Conservation (phyloP, 495 filamentous ascomycete species). For the Rostrohypoxylon terebratum region DNA sequence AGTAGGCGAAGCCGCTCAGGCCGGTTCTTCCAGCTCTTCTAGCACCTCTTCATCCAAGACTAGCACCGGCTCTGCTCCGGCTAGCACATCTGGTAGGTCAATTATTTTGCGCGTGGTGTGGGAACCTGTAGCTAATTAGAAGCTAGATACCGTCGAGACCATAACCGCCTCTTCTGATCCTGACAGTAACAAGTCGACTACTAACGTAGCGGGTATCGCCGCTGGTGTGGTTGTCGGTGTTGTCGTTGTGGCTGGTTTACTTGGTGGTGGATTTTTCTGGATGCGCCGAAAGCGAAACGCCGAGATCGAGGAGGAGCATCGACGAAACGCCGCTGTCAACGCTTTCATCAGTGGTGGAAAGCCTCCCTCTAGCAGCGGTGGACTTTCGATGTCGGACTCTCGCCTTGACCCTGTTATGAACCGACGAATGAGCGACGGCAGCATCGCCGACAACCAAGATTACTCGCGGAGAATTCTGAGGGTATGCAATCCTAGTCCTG, state of each 20-base stretch:
- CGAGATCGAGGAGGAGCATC: conserved; percentile 82
- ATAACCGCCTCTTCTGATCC: conserved; percentile 55
- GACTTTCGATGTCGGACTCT: conserved; percentile 77
- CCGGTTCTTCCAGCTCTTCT: conserved; percentile 42
- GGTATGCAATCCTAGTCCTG: conserved; percentile 62
- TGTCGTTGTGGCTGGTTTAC: conserved; percentile 72
- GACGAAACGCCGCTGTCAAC: conserved; percentile 76
- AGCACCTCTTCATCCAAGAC: conserved; percentile 32
- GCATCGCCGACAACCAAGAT: conserved; percentile 97
- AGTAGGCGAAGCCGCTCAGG: conserved; percentile 41
- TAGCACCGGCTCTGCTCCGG: conserved; percentile 19
- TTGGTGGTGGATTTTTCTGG: conserved; percentile 78
- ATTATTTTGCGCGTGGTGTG: background rate
- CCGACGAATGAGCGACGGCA: conserved; percentile 91
- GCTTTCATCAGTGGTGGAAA: conserved; percentile 73
- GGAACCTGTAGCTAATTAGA: conserved; percentile 9
- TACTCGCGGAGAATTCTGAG: conserved; percentile 96
- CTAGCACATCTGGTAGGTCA: conserved; percentile 37
- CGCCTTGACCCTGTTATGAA: conserved; percentile 92
- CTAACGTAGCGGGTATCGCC: conserved; percentile 76
- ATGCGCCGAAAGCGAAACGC: conserved; percentile 78
- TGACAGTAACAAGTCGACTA: conserved; percentile 56
- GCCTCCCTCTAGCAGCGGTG: conserved; percentile 64
- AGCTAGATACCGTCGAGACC: conserved; percentile 33
- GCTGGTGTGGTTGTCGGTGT: conserved; percentile 90